Evolutionary conservation across 192 early-diverging fungal species (phyloP), one percentile per base, ranked within the genome.

Genomic region (Coemansia sp.): DNA sequence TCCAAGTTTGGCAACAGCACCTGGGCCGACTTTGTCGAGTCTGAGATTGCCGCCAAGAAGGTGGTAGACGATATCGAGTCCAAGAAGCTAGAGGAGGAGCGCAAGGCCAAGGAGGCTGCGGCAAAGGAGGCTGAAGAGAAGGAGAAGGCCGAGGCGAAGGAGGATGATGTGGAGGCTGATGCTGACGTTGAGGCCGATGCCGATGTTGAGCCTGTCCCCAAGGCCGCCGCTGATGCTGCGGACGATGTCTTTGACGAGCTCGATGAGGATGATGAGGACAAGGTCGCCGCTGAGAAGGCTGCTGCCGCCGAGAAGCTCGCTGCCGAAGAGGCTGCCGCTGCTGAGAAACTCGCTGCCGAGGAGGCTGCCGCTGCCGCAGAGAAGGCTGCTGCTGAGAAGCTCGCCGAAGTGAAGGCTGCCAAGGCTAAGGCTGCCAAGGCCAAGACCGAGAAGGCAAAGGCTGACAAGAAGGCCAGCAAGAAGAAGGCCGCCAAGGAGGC

Each of bases 1-100:
- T 77, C 92, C 65, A 82, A 90, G 74, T 87, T 93, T 46, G 88
- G 89, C 44, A 84, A 93, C 34, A 90, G 90, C 72, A 88, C 88
- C 34, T 92, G 88, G 84, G 79, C 73, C 7, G 82, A 88, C 54
- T 87, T 90, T 72, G 71, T 85, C 73, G 86, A 90, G 68, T 78
- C 80, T 15, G 95, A 96, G 83, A 81, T 86, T 49, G 85, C 79
- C 59, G 88, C 86, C 20, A 91, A 92, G 73, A 87, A 91, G 82
- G 88, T 63, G 33, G 71, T 80, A 57, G 90, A 90, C 38, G 75
- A 79, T 9, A 78, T 44, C 31, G 78, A 85, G 62, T 72, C 75
- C n/a, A 70, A 80, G 75, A 77, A 80, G 78, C 66, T 75, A 15
- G 82, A 80, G 67, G 75, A 77, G 52, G 82, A 85, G 75, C 82